Evolutionary conservation across 805 yeast species (phyloP).

Genomic region (Candida awuae): DNA sequence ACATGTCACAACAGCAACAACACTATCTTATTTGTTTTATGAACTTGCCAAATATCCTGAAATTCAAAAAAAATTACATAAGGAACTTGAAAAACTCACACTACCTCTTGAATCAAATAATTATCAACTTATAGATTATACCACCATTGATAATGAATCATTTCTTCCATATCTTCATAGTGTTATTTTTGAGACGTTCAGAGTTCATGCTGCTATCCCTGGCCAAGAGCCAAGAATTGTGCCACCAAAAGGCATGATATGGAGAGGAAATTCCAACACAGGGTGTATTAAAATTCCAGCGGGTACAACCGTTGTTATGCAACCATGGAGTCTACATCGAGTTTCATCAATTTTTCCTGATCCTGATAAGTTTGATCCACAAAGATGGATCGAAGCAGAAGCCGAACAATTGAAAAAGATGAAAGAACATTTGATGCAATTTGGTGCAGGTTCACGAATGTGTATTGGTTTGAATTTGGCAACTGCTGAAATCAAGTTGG

Average conservation of each 20-base stretch:
- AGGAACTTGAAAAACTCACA: conserved; percentile 31
- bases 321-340: conserved; percentile 60
- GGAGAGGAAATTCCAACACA: conserved; percentile 22
- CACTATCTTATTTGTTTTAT: conserved; percentile 51
- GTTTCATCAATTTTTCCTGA: conserved; percentile 40
- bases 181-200: conserved; percentile 48
- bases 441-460: conserved; percentile 69
- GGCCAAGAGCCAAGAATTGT: conserved; percentile 62
- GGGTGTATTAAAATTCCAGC: conserved; percentile 38
- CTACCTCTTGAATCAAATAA: conserved; percentile 17
- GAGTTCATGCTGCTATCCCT: conserved; percentile 66
- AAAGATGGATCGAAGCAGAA: conserved; percentile 48
- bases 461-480: conserved; percentile 69
- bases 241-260: conserved; percentile 26
- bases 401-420: conserved; percentile 34
- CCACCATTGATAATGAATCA: conserved; percentile 36
- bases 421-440: conserved; percentile 52
- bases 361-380: conserved; percentile 41
- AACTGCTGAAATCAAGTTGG: conserved; percentile 53
- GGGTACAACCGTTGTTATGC: conserved; percentile 52
- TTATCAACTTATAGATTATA: conserved; percentile 24
- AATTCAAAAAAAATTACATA: conserved; percentile 39
- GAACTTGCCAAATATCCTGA: conserved; percentile 43
- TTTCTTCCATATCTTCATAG: conserved; percentile 50
- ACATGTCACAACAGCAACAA: conserved; percentile 65